These are phyloP conservation scores for Xylaria sp. DNA, from an alignment of 2,329 filamentous ascomycete species.

Conservation along the genomic window DNA sequence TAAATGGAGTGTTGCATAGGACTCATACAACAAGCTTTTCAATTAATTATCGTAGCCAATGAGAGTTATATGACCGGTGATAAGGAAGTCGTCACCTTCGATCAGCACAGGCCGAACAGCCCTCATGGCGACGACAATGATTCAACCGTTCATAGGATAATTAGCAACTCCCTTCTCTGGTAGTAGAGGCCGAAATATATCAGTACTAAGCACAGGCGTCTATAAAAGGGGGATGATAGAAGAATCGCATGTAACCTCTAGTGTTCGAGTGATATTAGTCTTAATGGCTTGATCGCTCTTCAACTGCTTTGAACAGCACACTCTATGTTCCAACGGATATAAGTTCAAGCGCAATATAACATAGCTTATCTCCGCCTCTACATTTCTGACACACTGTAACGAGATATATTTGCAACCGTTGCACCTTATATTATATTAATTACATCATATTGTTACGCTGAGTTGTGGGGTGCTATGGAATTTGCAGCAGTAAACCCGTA, in stretches of 20 bases:
- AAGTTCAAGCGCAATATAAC: background rate
- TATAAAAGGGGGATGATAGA: too few relatives aligned
- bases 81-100: too few relatives aligned
- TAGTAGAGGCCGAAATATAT: too few relatives aligned
- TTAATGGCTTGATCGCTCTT: background rate
- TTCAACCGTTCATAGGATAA: too few relatives aligned
- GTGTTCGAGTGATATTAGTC: background rate
- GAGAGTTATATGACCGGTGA: too few relatives aligned
- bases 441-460: conserved; percentile 11
- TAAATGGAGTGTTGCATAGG: background rate
- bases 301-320: background rate
- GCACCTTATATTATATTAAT: background rate
- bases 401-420: too few relatives aligned
- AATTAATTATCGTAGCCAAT: background rate
- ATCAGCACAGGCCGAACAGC: too few relatives aligned
- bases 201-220: too few relatives aligned
- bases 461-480: background rate
- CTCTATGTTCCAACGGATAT: background rate
- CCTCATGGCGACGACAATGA: too few relatives aligned
- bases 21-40: background rate
- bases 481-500: too few relatives aligned
- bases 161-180: too few relatives aligned
- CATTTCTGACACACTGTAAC: too few relatives aligned
- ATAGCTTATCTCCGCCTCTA: background rate
- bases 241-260: background rate